These are phyloP conservation scores for Ogataea wickerhamii DNA, from an alignment of 805 yeast genomes.

Conservation along the genomic window DNA sequence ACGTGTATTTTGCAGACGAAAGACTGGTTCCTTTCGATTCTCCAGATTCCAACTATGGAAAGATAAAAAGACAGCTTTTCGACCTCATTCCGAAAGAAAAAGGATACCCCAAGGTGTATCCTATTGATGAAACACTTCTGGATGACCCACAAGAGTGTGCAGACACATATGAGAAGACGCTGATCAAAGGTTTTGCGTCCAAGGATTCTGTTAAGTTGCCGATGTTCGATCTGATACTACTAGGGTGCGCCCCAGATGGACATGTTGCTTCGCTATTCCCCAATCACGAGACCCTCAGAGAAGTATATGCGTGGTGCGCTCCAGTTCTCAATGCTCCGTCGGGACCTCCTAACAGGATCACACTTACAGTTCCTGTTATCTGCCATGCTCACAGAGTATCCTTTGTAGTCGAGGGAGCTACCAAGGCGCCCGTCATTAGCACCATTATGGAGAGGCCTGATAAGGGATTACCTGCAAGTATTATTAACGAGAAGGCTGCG, in stretches of 20 bases:
- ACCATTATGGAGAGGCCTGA: constrained; percentile 96
- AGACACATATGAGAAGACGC: constrained; percentile 81
- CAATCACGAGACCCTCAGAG: constrained; percentile 82
- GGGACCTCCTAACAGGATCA: constrained; percentile 82
- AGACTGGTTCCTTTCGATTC: constrained; percentile 85
- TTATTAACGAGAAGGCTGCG: constrained; percentile 94
- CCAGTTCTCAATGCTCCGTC: constrained; percentile 90
- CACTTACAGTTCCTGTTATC: constrained; percentile 89
- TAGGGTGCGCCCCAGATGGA: constrained; percentile 99
- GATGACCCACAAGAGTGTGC: constrained; percentile 90
- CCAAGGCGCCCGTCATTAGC: constrained; percentile 88
- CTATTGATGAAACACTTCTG: constrained; percentile 73
- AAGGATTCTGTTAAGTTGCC: constrained; percentile 96
- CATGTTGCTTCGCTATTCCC: constrained; percentile 97
- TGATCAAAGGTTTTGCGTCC: constrained; percentile 88
- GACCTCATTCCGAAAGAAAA: constrained; percentile 56
- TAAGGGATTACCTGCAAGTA: constrained; percentile 89
- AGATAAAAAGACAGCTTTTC: constrained; percentile 75
- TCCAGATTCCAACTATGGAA: constrained; percentile 85
- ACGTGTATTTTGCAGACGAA: constrained; percentile 94
- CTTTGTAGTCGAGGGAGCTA: constrained; percentile 93
- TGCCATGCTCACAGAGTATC: constrained; percentile 91
- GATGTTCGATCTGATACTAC: constrained; percentile 81
- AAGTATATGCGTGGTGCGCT: constrained; percentile 90
- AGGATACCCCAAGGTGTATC: constrained; percentile 68